Base-by-base conservation (phyloP, 2,329 filamentous ascomycete species). In the Aspergillus sclerotialis region DNA sequence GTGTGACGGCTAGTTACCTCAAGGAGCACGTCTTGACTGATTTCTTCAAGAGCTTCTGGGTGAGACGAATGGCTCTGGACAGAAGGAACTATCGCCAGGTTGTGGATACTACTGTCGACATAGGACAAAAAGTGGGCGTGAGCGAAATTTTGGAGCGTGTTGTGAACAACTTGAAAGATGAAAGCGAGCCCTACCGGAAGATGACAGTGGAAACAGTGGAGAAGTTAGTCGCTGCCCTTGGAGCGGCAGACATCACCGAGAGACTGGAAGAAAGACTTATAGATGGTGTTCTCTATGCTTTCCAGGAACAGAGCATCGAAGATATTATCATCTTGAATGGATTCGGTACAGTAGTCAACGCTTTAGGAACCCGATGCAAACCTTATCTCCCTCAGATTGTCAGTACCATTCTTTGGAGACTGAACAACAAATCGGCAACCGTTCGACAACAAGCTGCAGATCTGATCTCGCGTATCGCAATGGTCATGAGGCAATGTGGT, bases 1-100 rank as follows among this genome's bases (percentile, higher is more conserved):
- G 92, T 65, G 92, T 98, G 17, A 96, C 92, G 21, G 84, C 89
- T 23, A 84, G 81, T 25, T 98, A 96, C 55, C 74, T 98, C 26
- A 96, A 95, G 63, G 89, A 96, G 55, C 84, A 94, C 43, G 89
- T 98, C 6, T 72, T 98, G 25, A 81, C 86, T 46, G 92, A 96
- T 41, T 98, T 98, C 58, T 98, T 98, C 72, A 95, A 95, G 69
- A 89, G 84, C 56, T 98, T 98, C 67, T 98, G 92, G 92, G 89
- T 96, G 26, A 76, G 92, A 43, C 76, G 92, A 37, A 96, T 98
- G 87, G 92, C 92, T 6, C 69, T 98, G 37, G 92, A 98, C 62
- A 94, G 94, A 69, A 82, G 92, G 46, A 98, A 96, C 68, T 98
- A 96, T 61, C 79, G 90, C 49, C 90, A 96, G 58, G 92, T 98